Evolutionary conservation across 2,329 filamentous ascomycete species (phyloP), one percentile per base, ranked within the genome.

Genomic region (Apiospora hydei): DNA sequence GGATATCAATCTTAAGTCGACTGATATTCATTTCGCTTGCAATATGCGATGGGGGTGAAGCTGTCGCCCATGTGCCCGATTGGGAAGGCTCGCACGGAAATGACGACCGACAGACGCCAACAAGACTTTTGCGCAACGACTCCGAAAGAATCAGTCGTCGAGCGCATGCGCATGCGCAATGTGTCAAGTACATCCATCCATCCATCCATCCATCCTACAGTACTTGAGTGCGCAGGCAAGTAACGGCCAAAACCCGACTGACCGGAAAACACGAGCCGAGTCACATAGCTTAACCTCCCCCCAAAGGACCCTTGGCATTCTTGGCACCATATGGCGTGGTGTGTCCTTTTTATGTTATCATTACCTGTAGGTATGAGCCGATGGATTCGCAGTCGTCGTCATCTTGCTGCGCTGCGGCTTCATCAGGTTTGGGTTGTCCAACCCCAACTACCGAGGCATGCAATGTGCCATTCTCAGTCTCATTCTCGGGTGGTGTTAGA

Each of bases 191-290:
- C 13, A 30, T 30, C 1, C 26, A 30, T 3, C 26, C 13, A 30
- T 30, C 1, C 26, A 30, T 3, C 26, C 26, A 30, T 30, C 26
- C 26, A 30, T 30, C 26, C 26, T 30, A 30, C 26, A 30, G 26
- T 30, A 21, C 18, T 6, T 16, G 30, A 30, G 18, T 7, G 18
- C 2, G 18, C 18, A 38, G 57, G 2, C 11, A n/a, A 41, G 57
- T 64, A n/a, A 34, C 53, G 34, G 1, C 34, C 34, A 13, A 41
- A 64, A 41, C 57, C 57, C 57, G 57, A 64, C 18, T 64, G 57
- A 64, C 34, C 57, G 57, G 57, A 64, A n/a, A 38, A 64, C 57
- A 64, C 10, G 57, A 64, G 57, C 57, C 57, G 57, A 64, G 53
- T 61, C 53, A 61, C 30, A 61, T n/a, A 41, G 57, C 53, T 64